phyloP scores from a whole-genome alignment of 2,329 filamentous ascomycete genomes.

The Pseudopyrenochaeta lycopersici region DNA sequence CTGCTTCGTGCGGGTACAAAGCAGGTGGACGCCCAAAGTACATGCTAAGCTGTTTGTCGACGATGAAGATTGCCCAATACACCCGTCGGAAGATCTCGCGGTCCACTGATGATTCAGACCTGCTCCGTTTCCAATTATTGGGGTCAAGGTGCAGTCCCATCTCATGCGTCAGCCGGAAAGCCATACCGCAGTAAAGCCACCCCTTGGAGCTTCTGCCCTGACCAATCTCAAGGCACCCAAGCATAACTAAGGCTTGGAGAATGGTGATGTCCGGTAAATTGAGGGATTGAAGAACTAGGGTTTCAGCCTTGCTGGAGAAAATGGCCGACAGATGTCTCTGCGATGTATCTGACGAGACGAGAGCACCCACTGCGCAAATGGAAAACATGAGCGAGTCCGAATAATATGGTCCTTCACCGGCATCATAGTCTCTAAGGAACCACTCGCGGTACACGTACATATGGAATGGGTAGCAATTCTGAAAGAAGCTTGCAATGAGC shows the following conservation, averaged over 20 bases:
- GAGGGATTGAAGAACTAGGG: constrained; percentile 56
- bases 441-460: constrained; percentile 63
- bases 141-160: constrained; percentile 64
- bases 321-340: constrained; percentile 47
- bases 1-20: constrained; percentile 60
- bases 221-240: constrained; percentile 60
- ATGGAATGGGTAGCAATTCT: constrained; percentile 59
- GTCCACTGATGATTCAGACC: constrained; percentile 51
- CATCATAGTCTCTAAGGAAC: constrained; percentile 61
- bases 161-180: constrained; percentile 61
- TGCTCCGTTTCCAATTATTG: constrained; percentile 58
- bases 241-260: constrained; percentile 56
- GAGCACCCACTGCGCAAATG: constrained; percentile 60
- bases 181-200: constrained; percentile 63
- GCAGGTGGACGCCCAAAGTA: constrained; percentile 63
- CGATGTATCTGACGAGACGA: constrained; percentile 53
- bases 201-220: constrained; percentile 60
- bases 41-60: constrained; percentile 61
- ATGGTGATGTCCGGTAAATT: constrained; percentile 60
- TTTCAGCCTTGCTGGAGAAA: constrained; percentile 57
- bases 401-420: constrained; percentile 58
- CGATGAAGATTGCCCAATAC: constrained; percentile 62
- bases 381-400: constrained; percentile 60
- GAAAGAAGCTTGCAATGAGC: constrained; percentile 61
- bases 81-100: constrained; percentile 60